Base-by-base conservation (phyloP, 257 asterid species). In the Orobanche coerulescens region DNA sequence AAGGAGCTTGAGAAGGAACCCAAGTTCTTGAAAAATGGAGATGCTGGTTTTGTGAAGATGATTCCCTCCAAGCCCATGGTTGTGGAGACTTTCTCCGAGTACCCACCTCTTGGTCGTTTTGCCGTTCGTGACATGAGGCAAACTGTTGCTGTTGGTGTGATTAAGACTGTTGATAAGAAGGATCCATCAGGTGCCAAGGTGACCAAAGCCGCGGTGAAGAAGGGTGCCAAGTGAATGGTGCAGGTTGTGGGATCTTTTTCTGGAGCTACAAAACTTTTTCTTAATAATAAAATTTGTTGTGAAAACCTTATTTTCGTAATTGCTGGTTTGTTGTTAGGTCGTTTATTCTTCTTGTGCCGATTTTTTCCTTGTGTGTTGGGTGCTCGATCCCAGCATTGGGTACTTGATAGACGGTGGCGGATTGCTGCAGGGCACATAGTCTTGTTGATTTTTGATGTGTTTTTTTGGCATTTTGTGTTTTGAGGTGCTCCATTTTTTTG, bases 41-140 rank as follows among this genome's bases (percentile, higher is more conserved):
- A 59, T 19, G 94, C 94, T 58, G 69, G 90, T 9, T 25, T 78
- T 4, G 85, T 85, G 22, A 85, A 85, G 87, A 85, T 85, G 94
- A 31, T 85, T 70, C 94, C 90, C 3, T 78, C 94, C 70, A 85
- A 85, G 75, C 90, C 90, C 23, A 85, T 85, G 94, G 94, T 82
- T 4, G 94, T 85, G 16, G 94, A 85, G 68, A 82, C 94, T 0
- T 85, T 85, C 54, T 22, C 83, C 0, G 66, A 76, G 71, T 83
- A 83, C 77, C 91, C 87, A 9, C 91, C 91, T 10, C 81, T 83
- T 7, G 91, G 87, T 0, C 83, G 91, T 31, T 83, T 83, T 57
- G 91, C 91, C 4, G 91, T 83, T 19, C 73, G 91, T 60, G 90
- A 85, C 66, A 85, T 85, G 94, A 82, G 88, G 11, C 94, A 85